A percentile compares a stretch with the other conserved stretches of the same genome.
phyloP scores from a whole-genome alignment of 345 rosid species.

The Acer saccharum region DNA sequence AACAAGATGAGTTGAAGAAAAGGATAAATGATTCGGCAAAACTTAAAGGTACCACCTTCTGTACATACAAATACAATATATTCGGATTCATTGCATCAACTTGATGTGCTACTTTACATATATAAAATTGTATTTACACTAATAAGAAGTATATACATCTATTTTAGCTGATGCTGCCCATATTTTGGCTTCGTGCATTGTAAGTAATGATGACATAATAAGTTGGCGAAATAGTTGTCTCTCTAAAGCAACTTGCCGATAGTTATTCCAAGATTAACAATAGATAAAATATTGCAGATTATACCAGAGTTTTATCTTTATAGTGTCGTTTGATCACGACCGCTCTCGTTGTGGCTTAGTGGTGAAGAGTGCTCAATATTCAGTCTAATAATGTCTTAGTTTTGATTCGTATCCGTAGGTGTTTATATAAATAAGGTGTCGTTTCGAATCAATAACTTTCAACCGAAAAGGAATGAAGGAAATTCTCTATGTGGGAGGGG shows the following conservation, averaged over 20 bases:
- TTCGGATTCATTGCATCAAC: not conserved
- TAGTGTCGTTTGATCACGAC: too few species aligned
- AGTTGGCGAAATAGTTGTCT: not conserved
- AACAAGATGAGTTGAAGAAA: not conserved
- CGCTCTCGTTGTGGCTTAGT: too few species aligned
- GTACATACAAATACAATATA: not conserved
- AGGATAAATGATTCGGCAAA: not conserved
- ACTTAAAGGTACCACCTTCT: not conserved
- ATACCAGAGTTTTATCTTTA: too few species aligned
- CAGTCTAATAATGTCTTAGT: too few species aligned
- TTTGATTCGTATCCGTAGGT: too few species aligned
- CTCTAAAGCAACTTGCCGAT: not conserved
- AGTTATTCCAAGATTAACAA: not conserved
- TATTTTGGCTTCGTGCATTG: not conserved
- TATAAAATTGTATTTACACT: too few species aligned
- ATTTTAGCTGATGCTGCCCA: not conserved
- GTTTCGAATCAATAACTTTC: too few species aligned
- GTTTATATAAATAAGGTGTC: too few species aligned
- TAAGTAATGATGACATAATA: conserved; percentile 1
- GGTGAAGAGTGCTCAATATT: too few species aligned
- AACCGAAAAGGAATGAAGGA: too few species aligned
- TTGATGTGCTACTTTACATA: not conserved
- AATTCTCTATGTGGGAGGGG: too few species aligned
- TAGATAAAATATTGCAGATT: not conserved
- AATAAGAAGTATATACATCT: not conserved